phyloP scores from a whole-genome alignment of 2,329 filamentous ascomycete genomes.

The Emericellopsis cladophorae region DNA sequence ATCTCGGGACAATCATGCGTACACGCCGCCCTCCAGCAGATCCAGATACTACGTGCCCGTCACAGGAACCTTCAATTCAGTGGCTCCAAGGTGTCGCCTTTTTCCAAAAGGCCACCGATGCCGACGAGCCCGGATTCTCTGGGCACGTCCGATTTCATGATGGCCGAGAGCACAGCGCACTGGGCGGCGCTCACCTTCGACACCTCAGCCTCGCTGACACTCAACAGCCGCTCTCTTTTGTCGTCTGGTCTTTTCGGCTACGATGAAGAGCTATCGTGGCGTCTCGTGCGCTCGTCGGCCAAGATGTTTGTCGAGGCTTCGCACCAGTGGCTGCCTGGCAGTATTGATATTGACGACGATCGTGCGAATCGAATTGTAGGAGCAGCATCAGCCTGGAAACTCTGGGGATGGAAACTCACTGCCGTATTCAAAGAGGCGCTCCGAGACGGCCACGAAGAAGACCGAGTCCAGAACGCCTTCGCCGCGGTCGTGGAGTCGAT shows the following conservation, averaged over 20 bases:
- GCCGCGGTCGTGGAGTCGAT: slow-evolving; percentile 11
- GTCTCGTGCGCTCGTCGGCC: slow-evolving; percentile 12
- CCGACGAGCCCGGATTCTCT: slow-evolving; percentile 13
- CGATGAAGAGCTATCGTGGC: slow-evolving; percentile 15
- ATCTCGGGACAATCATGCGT: slow-evolving; percentile 25
- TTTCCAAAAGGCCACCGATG: slow-evolving; percentile 7
- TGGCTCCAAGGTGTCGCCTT: slow-evolving; percentile 22
- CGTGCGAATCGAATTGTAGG: slow-evolving; percentile 17
- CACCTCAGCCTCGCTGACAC: slow-evolving; percentile 24
- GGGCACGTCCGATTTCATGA: slow-evolving; percentile 18
- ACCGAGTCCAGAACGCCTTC: slow-evolving; percentile 13
- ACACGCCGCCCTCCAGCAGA: slow-evolving; percentile 25
- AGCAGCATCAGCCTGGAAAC: slow-evolving; percentile 13
- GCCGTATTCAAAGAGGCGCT: slow-evolving; percentile 18
- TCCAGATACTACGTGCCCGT: slow-evolving; percentile 23
- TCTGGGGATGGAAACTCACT: slow-evolving; percentile 17
- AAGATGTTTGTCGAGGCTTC: slow-evolving; percentile 15
- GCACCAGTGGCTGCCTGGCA: slow-evolving; percentile 11
- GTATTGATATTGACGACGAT: slow-evolving; percentile 15
- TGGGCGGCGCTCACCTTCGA: slow-evolving; percentile 28
- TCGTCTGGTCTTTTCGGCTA: slow-evolving; percentile 23
- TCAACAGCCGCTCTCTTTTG: slow-evolving; percentile 24
- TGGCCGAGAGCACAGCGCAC: slow-evolving; percentile 23
- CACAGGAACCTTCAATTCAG: slow-evolving; percentile 25
- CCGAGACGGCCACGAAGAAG: slow-evolving; percentile 16